These are phyloP conservation scores for Rachicladosporium sp. DNA, from an alignment of 2,329 filamentous ascomycete species.

Conservation along the genomic window DNA sequence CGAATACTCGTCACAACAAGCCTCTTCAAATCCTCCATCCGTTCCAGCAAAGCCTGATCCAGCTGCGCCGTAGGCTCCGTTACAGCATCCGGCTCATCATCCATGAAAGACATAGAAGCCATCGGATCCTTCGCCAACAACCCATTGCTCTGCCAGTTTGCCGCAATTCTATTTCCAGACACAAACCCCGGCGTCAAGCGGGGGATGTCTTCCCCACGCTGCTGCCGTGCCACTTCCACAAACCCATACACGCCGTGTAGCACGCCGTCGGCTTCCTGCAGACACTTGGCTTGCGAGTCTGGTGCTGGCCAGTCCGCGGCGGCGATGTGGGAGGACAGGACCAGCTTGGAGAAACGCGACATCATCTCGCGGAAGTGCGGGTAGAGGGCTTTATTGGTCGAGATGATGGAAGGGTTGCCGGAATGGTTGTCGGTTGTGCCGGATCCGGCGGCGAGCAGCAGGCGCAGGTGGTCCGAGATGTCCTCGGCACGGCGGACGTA, in stretches of 20 bases:
- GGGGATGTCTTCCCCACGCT: conserved; percentile 83
- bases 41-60: conserved; percentile 65
- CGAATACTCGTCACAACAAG: conserved; percentile 77
- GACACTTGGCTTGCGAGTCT: conserved; percentile 86
- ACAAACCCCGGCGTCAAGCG: conserved; percentile 88
- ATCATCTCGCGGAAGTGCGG: conserved; percentile 98
- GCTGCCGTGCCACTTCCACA: conserved; percentile 86
- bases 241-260: conserved; percentile 90
- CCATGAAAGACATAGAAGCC: conserved; percentile 58
- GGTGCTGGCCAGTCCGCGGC: conserved; percentile 90
- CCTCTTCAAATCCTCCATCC: conserved; percentile 74
- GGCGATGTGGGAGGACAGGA: conserved; percentile 94
- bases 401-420: conserved; percentile 97
- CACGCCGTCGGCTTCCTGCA: conserved; percentile 95
- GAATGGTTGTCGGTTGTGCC: conserved; percentile 98
- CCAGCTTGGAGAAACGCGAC: conserved; percentile 98
- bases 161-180: conserved; percentile 68
- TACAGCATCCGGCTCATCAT: conserved; percentile 67
- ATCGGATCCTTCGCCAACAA: conserved; percentile 53
- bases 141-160: conserved; percentile 70
- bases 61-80: conserved; percentile 61
- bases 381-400: conserved; percentile 91
- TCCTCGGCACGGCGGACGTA: conserved; percentile 94
- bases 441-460: conserved; percentile 88
- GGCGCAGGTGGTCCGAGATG: conserved; percentile 87